Evolutionary conservation across 306 rosid species (phyloP).

Genomic region (Inga leiocalycina): DNA sequence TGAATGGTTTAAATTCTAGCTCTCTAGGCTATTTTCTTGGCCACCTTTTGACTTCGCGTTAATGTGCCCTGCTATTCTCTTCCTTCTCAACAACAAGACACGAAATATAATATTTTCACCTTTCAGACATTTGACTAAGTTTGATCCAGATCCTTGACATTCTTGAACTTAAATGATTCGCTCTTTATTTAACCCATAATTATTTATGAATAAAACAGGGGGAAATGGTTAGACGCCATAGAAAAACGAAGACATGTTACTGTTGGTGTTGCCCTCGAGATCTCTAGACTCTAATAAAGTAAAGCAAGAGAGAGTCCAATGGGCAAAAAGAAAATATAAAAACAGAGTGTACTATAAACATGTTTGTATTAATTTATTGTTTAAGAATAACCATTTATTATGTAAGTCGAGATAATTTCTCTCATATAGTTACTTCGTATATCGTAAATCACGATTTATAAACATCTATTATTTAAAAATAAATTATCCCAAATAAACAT

Average conservation of each 20-base stretch:
- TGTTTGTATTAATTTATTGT: too few relatives aligned
- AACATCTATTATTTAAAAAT: too few relatives aligned
- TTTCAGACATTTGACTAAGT: background rate
- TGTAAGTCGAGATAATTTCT: too few relatives aligned
- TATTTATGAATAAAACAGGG: background rate
- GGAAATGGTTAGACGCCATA: background rate
- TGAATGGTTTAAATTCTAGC: background rate
- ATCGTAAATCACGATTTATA: too few relatives aligned
- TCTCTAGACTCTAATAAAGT: background rate
- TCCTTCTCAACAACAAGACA: background rate
- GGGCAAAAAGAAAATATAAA: background rate
- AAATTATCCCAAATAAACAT: too few relatives aligned
- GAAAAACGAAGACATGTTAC: background rate
- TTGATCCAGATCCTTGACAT: background rate
- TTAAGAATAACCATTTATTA: too few relatives aligned
- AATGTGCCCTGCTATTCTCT: background rate
- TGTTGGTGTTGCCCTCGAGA: background rate
- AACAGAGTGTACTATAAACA: background rate
- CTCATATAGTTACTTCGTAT: too few relatives aligned
- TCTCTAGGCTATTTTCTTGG: background rate
- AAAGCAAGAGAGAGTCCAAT: background rate
- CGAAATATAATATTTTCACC: background rate
- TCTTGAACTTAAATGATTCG: background rate
- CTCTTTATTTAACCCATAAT: background rate
- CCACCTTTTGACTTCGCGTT: constrained; percentile 19